Evolutionary conservation across 2,329 filamentous ascomycete species (phyloP), one percentile per base, ranked within the genome.

Genomic region (Ophiocordyceps robertsii): DNA sequence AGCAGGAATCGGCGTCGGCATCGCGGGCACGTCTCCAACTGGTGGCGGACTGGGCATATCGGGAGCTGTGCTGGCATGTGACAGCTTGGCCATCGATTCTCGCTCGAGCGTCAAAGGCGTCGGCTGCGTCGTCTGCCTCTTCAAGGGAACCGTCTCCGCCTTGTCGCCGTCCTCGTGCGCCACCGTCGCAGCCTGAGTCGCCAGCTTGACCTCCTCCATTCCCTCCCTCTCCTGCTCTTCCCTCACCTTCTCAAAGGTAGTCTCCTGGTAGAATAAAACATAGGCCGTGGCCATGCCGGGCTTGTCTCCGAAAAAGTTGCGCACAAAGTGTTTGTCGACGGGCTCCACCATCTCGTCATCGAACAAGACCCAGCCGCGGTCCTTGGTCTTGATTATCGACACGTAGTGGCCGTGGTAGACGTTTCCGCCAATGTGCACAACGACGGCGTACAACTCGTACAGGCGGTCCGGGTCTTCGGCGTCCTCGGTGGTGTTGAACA

Each of bases 331-430:
- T 62, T 95, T 95, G 61, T 95, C 88, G 6, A 98, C 92, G 0
- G 92, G 92, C 60, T 98, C 92, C 5, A 98, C 92, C 78, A 96
- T 88, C 64, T 98, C 92, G 55, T 98, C 92, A 53, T 98, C 92
- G 53, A 98, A 98, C 6, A 98, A 67, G 36, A 98, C 67, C 92
- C 92, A 98, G 27, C 92, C 92, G 42, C 86, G 79, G 57, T 96
- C 92, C 56, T 93, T 82, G 1, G 92, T 96, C 65, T 98, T 98
- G 68, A 98, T 89, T 43, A 98, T 92, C 6, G 89, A 88, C 29
- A 98, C 88, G 53, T 98, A 98, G 60, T 98, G 92, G 4, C 92
- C 92, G 57, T 98, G 92, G 56, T 95, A 95, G 5, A 92, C 90
- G 19, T 94, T 93, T 39, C 88, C 88, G 42, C 92, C 92, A 49